Conservation (phyloP, 2,329 filamentous ascomycete genomes). For the Neocatenulostroma microsporum region DNA sequence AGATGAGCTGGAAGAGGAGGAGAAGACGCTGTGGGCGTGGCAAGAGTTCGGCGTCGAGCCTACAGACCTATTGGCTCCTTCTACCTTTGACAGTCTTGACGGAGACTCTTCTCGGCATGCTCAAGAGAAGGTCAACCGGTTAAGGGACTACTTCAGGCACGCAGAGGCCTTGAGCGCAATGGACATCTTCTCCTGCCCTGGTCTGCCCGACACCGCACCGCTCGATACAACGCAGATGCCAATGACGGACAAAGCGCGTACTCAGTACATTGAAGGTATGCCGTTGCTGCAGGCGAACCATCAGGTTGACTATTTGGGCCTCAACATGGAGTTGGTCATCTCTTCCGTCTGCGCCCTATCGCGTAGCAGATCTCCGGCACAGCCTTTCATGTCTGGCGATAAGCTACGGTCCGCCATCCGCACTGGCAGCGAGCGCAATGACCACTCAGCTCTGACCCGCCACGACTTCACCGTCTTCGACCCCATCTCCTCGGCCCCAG, state of each 20-base stretch:
- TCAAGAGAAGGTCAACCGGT: too few species aligned
- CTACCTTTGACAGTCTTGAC: too few species aligned
- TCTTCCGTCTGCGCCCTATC: conserved; percentile 18
- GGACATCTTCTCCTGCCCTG: too few species aligned
- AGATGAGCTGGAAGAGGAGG: conserved; percentile 48
- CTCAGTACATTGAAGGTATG: conserved; percentile 49
- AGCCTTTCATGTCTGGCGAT: too few species aligned
- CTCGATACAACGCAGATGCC: conserved; percentile 59
- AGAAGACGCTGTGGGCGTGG: conserved; percentile 58
- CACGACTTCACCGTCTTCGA: conserved; percentile 45
- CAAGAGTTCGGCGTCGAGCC: conserved; percentile 54
- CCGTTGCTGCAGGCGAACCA: conserved; percentile 48
- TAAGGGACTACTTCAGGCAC: too few species aligned
- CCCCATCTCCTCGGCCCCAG: conserved; percentile 38
- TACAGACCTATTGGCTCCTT: conserved; percentile 32
- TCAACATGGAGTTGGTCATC: conserved; percentile 28
- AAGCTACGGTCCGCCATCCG: too few species aligned
- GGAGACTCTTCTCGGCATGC: too few species aligned
- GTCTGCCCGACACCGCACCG: conserved; percentile 33
- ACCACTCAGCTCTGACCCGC: too few species aligned
- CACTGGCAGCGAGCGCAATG: too few species aligned
- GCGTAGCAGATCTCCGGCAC: too few species aligned
- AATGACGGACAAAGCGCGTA: conserved; percentile 45
- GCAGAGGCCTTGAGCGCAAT: conserved; percentile 56
- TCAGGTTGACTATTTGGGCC: conserved; percentile 37